Base-by-base conservation (phyloP, 305 asterid genomes). In the Plantago lanceolata region DNA sequence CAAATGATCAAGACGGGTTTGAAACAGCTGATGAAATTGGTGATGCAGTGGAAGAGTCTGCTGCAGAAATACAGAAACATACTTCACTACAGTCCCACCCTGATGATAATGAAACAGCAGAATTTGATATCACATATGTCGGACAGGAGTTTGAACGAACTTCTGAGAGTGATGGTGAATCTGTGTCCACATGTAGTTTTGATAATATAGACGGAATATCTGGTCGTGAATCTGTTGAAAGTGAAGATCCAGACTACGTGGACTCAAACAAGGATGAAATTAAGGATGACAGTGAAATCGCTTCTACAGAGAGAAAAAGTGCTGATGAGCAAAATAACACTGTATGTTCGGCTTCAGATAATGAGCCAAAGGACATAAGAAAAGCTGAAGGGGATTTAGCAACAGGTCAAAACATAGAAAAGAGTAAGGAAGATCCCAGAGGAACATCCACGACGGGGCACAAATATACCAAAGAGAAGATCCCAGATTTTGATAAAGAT, bases 121-220 rank as follows among this genome's bases (percentile, higher is more conserved):
- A 72, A 21, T 51, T 63, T 66, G 82, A 70, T 66, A 47, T 40
- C 57, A 65, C 35, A 63, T 74, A 68, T 57, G 60, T 64, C 59
- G 66, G 70, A 54, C 71, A 63, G 70, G 78, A 62, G 66, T 75
- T 45, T 20, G 76, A 67, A 70, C 68, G 53, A 68, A 61, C 64
- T 63, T 74, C 78, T 31, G 86, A 77, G 79, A 79, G 72, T 68
- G 82, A 68, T 8, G 77, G 65, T 63, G 82, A 71, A 59, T 74
- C 76, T 65, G 77, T 75, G 53, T 68, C 78, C 66, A 53, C 68
- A 53, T 64, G 72, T 19, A 68, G 70, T 69, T 47, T 59, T 51
- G 83, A 78, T 54, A 77, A 67, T 63, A 50, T 45, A 20, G 76
- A 64, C 49, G 75, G 61, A 26, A 65, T 66, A 68, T 70, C 83